Evolutionary conservation across 2,329 filamentous ascomycete species (phyloP).

Genomic region (Fusarium cyanostomum): DNA sequence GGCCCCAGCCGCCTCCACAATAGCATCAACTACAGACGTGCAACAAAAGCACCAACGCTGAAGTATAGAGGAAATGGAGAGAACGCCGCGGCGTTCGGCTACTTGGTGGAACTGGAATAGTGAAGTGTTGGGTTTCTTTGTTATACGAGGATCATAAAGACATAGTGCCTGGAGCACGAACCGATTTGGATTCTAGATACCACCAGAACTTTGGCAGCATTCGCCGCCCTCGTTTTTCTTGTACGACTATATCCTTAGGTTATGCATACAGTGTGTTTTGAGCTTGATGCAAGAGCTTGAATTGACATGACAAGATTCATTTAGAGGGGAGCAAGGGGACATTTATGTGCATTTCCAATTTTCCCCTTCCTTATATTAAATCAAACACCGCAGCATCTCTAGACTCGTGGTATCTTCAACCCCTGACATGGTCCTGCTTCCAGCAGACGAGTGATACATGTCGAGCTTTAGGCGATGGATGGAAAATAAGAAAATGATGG

Average conservation of each 20-base stretch:
- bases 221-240: constrained; percentile 17
- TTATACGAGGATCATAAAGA: constrained; percentile 23
- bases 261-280: constrained; percentile 8
- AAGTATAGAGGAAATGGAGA: constrained; percentile 5
- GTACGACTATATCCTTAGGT: constrained; percentile 17
- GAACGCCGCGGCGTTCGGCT: constrained; percentile 16
- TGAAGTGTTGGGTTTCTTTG: constrained; percentile 9
- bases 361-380: background rate
- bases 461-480: background rate
- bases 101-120: constrained; percentile 14
- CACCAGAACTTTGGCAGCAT: constrained; percentile 28
- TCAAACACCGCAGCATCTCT: background rate
- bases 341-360: background rate
- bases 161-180: constrained; percentile 32
- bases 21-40: background rate
- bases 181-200: constrained; percentile 36
- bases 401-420: background rate
- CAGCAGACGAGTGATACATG: constrained; percentile 2
- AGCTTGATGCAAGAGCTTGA: background rate
- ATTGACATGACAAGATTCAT: background rate
- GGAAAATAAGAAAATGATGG: constrained; percentile 2
- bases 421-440: background rate
- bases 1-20: constrained; percentile 21
- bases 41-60: background rate
- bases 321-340: background rate